Evolutionary conservation across 192 early-diverging fungal genomes (phyloP).

Genomic region (Backusella tuberculispora): DNA sequence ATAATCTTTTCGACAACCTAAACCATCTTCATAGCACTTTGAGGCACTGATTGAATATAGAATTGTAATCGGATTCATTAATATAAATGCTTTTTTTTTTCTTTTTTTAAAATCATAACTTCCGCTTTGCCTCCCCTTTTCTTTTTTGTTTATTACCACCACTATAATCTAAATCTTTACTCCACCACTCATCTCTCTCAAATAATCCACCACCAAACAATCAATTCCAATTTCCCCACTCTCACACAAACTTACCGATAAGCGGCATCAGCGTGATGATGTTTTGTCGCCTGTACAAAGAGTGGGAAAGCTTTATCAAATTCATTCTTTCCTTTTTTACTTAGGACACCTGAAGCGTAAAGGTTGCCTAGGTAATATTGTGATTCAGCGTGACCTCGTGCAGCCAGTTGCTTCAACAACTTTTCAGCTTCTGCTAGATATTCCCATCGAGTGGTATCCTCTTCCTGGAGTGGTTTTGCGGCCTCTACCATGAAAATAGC

Average conservation of each 20-base stretch:
- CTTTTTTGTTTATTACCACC: too few relatives aligned
- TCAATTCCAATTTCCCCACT: not conserved
- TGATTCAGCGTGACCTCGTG: constrained; percentile 65
- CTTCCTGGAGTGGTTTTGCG: constrained; percentile 47
- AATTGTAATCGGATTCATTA: not conserved
- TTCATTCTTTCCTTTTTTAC: constrained; percentile 63
- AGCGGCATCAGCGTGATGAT: constrained; percentile 66
- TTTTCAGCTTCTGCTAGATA: constrained; percentile 72
- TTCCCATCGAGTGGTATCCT: constrained; percentile 51
- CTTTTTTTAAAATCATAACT: too few relatives aligned
- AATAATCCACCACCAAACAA: not conserved
- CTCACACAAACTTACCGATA: constrained; percentile 47
- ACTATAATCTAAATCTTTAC: not conserved
- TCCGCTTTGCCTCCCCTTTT: not conserved
- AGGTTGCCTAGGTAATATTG: constrained; percentile 72
- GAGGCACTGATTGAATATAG: constrained; percentile 44
- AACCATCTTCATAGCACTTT: constrained; percentile 66
- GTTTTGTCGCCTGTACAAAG: constrained; percentile 72
- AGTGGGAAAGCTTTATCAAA: constrained; percentile 72
- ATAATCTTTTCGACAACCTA: constrained; percentile 61
- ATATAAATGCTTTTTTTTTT: not conserved
- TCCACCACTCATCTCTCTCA: not conserved
- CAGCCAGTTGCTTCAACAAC: constrained; percentile 61
- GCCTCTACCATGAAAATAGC: constrained; percentile 68
- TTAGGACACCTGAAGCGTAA: constrained; percentile 67